A percentile compares a stretch with the other conserved stretches of the same genome.
These are phyloP conservation scores for Myrica gale DNA, from an alignment of 306 rosid species.

Conservation along the genomic window DNA sequence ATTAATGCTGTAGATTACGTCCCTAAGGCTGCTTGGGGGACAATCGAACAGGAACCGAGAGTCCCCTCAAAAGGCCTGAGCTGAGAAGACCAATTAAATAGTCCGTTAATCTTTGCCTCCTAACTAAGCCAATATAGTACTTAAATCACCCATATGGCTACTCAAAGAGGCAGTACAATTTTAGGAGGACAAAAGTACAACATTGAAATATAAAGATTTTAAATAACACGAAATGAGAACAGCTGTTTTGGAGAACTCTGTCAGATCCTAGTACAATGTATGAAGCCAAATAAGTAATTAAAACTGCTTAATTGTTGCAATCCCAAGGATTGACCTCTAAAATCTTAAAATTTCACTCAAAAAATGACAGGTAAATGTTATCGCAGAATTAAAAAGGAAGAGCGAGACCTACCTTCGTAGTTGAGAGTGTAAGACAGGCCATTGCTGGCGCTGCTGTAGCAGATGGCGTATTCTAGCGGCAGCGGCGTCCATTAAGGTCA, in stretches of 20 bases:
- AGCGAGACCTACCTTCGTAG: background rate
- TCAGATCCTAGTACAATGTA: too few relatives aligned
- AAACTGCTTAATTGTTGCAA: too few relatives aligned
- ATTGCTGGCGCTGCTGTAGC: slow-evolving; percentile 68
- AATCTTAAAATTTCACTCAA: too few relatives aligned
- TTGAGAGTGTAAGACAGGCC: slow-evolving; percentile 13
- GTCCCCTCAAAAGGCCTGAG: slow-evolving; percentile 21
- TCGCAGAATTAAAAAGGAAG: background rate
- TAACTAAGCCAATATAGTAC: slow-evolving; percentile 19
- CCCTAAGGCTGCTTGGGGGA: slow-evolving; percentile 17
- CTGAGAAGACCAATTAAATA: slow-evolving; percentile 11
- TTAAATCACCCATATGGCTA: slow-evolving; percentile 12
- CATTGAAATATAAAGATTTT: background rate
- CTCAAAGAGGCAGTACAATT: slow-evolving; percentile 18
- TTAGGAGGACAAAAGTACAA: background rate
- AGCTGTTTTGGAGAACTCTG: background rate
- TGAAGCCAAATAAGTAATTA: too few relatives aligned
- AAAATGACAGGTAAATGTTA: too few relatives aligned
- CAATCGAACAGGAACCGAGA: background rate
- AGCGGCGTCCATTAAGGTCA: slow-evolving; percentile 37
- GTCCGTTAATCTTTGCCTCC: slow-evolving; percentile 17
- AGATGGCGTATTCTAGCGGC: slow-evolving; percentile 63
- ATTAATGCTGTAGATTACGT: background rate
- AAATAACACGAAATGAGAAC: background rate
- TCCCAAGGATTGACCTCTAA: too few relatives aligned